Evolutionary conservation across 768 basidiomycete species (phyloP).

Genomic region (Serendipita sp.): DNA sequence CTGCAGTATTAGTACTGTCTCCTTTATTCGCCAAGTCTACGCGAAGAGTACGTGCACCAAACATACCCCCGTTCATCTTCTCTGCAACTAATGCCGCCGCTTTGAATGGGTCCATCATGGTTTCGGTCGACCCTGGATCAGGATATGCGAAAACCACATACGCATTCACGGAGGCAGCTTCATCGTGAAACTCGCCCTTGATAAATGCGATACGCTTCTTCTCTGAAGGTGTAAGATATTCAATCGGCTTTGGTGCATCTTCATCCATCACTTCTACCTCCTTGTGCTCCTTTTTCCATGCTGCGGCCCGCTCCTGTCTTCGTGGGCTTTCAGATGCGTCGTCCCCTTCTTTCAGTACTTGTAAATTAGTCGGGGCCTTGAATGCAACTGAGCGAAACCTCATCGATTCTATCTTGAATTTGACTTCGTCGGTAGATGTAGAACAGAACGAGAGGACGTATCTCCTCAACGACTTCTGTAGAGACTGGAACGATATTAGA

Average conservation of each 20-base stretch:
- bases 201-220: slow-evolving; percentile 93
- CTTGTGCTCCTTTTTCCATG: slow-evolving; percentile 32
- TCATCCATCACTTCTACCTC: slow-evolving; percentile 25
- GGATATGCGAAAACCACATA: slow-evolving; percentile 81
- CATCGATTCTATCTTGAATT: slow-evolving; percentile 75
- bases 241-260: slow-evolving; percentile 34
- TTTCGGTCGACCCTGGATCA: slow-evolving; percentile 15
- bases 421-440: slow-evolving; percentile 12
- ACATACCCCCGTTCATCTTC: neutral
- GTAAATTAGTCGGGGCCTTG: slow-evolving; percentile 48
- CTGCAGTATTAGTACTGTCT: slow-evolving; percentile 14
- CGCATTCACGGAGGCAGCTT: slow-evolving; percentile 60
- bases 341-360: slow-evolving; percentile 31
- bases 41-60: slow-evolving; percentile 17
- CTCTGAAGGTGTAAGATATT: slow-evolving; percentile 60
- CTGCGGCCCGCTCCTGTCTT: slow-evolving; percentile 39
- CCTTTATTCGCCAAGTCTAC: slow-evolving; percentile 49
- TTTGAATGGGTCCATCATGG: slow-evolving; percentile 21
- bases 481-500: slow-evolving; percentile 29
- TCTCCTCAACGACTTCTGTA: slow-evolving; percentile 56
- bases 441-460: slow-evolving; percentile 62
- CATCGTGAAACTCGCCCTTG: slow-evolving; percentile 73
- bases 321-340: slow-evolving; percentile 21
- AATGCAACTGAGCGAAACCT: slow-evolving; percentile 92
- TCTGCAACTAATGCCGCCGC: slow-evolving; percentile 15